Evolutionary conservation across 352 stramenopile genomes (phyloP), one percentile per base, ranked within the genome.

Genomic region (Phytophthora ohioensis): DNA sequence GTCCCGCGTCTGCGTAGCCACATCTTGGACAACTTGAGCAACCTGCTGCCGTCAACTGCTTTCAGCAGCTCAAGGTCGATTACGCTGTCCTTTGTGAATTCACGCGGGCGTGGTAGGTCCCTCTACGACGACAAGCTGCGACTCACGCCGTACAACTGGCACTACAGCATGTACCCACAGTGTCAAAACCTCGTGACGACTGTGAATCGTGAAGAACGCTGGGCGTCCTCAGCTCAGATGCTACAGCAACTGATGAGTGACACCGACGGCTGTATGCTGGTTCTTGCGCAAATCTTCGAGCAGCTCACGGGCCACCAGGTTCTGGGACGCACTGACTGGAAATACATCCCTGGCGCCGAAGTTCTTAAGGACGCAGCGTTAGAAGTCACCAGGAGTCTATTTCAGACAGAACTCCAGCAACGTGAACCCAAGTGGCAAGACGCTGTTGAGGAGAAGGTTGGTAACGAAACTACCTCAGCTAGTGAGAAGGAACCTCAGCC

Each of bases 241-340:
- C 45, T 87, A 12, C 55, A 76, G 13, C 62, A 76, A 27, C 51
- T 89, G 6, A 71, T 89, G 55, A 34, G 32, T 1, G 69, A 82
- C 49, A 69, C 62, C 1, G 82, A 91, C 15, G 57, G 66, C 12
- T 73, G 73, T 15, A 81, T 80, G 51, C 34, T 88, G n/a, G 59
- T 90, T 4, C 49, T 88, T 31, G 80, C 80, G 10, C 73, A 87
- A 58, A 61, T 93, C n/a, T 80, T 92, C 10, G 63, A 88, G 42
- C 80, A 91, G 21, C 64, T 93, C 35, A 77, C 69, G 5, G 69
- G 77, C 7, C 68, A 76, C 35, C 71, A 71, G 41, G 79, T 78
- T 11, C 42, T 71, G 51, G 85, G 76, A 54, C 56, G 69, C n/a
- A 83, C 87, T 57, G 80, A 92, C 34, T 93, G 85, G 85, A 84